Evolutionary conservation across 345 rosid species (phyloP), one percentile per base, ranked within the genome.

Genomic region (Cardamine chenopodiifolia): DNA sequence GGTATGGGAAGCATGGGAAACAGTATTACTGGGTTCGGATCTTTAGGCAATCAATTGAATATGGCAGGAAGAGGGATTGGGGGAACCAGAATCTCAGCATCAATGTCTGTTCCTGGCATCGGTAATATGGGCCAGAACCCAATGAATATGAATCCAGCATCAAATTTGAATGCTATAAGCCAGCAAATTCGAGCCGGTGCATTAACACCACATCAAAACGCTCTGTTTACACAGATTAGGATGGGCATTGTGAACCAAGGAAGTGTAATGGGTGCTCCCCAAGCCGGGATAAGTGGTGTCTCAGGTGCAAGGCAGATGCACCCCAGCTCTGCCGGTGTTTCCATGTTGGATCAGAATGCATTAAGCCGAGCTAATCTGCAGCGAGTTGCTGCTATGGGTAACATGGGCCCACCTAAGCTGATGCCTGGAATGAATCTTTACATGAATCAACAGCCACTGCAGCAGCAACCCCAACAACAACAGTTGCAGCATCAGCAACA

Each of bases 391-490:
- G 79, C 82, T 61, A 42, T 87, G 79, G 97, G 85, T 62, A 82
- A 85, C 25, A 90, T 94, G 98, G 98, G 92, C 62, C 99, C 98
- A 8, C 95, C 97, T 42, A 96, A 90, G 76, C 45, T 83, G 85
- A 90, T 84, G 84, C 44, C 85, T 10, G 92, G 90, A 55, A 81
- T 88, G 89, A 86, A 82, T 66, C 60, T 29, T 10, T 90, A 83
- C 76, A 82, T 85, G 91, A 90, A 85, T 75, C 93, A 75, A 52
- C 93, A 86, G 56, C 92, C 85, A 14, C 87, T 69, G 48, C 81
- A 57, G 23, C 81, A 58, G 63, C 77, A 73, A 28, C 70, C 37
- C 1, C 76, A 62, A 39, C 76, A 70, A 47, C 75, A 66, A 32
- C 86, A 81, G 5, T 73, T 57, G 39, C 86, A 77, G 10, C 79